Percentiles rank a stretch among this genome's conserved stretches.
Conservation (phyloP, 805 yeast species). For the Ogataea methanolica region DNA sequence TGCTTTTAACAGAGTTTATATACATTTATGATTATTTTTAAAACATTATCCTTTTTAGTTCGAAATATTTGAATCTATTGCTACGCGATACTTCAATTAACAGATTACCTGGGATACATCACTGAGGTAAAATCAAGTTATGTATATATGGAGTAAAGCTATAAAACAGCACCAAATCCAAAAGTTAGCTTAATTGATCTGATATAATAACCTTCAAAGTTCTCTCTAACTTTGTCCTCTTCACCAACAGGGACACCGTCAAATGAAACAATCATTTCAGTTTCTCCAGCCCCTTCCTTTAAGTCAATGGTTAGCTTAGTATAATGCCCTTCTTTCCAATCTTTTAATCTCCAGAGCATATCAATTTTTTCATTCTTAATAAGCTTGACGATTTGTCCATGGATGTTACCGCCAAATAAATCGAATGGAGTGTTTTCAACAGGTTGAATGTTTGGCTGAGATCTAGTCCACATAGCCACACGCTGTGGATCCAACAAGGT, state of each 20-base stretch:
- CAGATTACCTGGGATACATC: no score
- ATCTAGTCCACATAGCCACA: slow-evolving; percentile 88
- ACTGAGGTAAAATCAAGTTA: no score
- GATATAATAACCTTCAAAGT: slow-evolving; percentile 86
- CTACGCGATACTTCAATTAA: no score
- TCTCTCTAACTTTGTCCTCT: slow-evolving; percentile 79
- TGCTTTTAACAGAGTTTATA: not conserved
- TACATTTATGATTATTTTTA: not conserved
- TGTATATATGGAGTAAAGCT: slow-evolving; percentile 4
- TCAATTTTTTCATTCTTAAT: slow-evolving; percentile 55
- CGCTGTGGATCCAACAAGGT: slow-evolving; percentile 74
- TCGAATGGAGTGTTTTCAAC: slow-evolving; percentile 58
- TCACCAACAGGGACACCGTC: slow-evolving; percentile 93
- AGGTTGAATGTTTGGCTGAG: slow-evolving; percentile 57
- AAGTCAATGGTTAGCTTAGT: slow-evolving; percentile 65
- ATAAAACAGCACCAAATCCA: slow-evolving; percentile 92
- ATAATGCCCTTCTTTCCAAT: slow-evolving; percentile 84
- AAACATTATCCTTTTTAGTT: no score
- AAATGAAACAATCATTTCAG: slow-evolving; percentile 73
- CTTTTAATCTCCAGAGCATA: slow-evolving; percentile 81
- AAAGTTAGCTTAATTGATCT: slow-evolving; percentile 86
- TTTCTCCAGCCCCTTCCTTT: slow-evolving; percentile 78
- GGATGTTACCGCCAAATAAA: slow-evolving; percentile 83
- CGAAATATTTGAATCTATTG: no score
- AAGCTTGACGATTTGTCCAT: slow-evolving; percentile 62